Percentiles rank a stretch among this genome's conserved stretches.
These are phyloP conservation scores for Polyporus arcularius DNA, from an alignment of 768 basidiomycete species.

Conservation along the genomic window DNA sequence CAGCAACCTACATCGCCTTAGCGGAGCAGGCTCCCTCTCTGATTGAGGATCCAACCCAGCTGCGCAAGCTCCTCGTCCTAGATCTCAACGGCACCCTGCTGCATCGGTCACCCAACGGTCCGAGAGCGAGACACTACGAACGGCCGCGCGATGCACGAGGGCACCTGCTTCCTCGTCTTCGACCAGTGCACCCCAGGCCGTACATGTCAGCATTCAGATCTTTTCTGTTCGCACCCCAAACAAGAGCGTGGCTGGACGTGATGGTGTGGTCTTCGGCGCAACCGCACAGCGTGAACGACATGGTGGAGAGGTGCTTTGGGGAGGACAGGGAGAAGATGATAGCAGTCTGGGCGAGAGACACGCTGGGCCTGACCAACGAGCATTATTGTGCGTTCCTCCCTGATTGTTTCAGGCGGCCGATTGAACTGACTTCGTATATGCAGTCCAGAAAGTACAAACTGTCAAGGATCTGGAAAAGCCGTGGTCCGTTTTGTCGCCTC, in stretches of 20 bases:
- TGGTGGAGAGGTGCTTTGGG: conserved; percentile 68
- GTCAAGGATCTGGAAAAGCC: conserved; percentile 76
- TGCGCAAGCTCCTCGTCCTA: conserved; percentile 69
- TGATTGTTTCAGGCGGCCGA: too few relatives aligned
- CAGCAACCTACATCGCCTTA: conserved; percentile 37
- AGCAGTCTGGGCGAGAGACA: conserved; percentile 81
- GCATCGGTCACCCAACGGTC: conserved; percentile 48
- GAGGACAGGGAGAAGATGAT: conserved; percentile 42
- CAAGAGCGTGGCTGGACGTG: conserved; percentile 70
- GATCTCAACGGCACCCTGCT: conserved; percentile 79
- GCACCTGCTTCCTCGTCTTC: conserved; percentile 28
- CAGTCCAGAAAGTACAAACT: conserved; percentile 47
- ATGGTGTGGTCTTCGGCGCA: conserved; percentile 93
- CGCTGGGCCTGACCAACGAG: conserved; percentile 59
- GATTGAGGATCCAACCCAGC: conserved; percentile 27
- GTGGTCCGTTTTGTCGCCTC: conserved; percentile 49
- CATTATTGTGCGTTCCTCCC: conserved; percentile 74
- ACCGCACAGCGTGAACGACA: conserved; percentile 73
- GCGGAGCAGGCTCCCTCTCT: conserved; percentile 31
- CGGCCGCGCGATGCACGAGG: conserved; percentile 14
- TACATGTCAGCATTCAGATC: conserved; percentile 61
- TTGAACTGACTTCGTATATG: conserved; percentile 12
- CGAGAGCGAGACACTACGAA: not conserved
- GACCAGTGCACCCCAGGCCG: conserved; percentile 58
- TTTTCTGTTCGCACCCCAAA: conserved; percentile 64